These are phyloP conservation scores for Pseudogymnoascus sp. DNA, from an alignment of 2,329 filamentous ascomycete species.

Conservation along the genomic window DNA sequence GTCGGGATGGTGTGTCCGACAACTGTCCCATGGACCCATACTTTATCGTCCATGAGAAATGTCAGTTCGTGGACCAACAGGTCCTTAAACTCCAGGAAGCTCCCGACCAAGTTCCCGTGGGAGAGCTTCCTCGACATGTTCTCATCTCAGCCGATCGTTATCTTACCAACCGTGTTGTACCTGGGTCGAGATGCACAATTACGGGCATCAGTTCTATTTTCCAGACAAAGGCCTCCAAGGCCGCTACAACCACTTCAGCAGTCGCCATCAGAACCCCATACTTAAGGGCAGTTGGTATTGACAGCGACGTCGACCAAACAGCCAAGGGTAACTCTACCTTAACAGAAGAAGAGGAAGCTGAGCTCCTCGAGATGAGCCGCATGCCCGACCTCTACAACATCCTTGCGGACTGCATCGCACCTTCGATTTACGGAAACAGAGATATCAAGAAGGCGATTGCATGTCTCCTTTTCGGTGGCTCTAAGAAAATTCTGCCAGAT, in stretches of 20 bases:
- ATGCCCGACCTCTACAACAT: slow-evolving; percentile 85
- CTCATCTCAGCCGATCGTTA: slow-evolving; percentile 95
- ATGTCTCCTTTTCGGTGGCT: slow-evolving; percentile 86
- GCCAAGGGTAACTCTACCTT: slow-evolving; percentile 78
- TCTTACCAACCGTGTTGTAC: slow-evolving; percentile 89
- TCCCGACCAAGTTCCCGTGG: slow-evolving; percentile 93
- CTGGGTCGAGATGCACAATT: slow-evolving; percentile 86
- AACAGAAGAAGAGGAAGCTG: slow-evolving; percentile 92
- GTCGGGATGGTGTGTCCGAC: slow-evolving; percentile 31
- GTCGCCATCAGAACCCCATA: slow-evolving; percentile 96
- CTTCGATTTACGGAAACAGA: slow-evolving; percentile 90
- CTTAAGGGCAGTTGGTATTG: slow-evolving; percentile 83
- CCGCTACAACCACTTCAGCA: slow-evolving; percentile 63
- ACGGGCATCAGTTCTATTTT: slow-evolving; percentile 99
- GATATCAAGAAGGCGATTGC: slow-evolving; percentile 98
- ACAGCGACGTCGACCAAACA: slow-evolving; percentile 82
- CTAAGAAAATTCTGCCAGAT: slow-evolving; percentile 94
- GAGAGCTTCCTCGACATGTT: slow-evolving; percentile 89
- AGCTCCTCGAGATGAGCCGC: slow-evolving; percentile 85
- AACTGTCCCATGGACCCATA: slow-evolving; percentile 92
- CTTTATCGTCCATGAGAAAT: slow-evolving; percentile 90
- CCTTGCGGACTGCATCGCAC: slow-evolving; percentile 87
- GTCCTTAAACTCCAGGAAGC: slow-evolving; percentile 97
- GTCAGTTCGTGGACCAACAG: slow-evolving; percentile 92
- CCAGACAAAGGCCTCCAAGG: slow-evolving; percentile 81